Percentiles rank a stretch among this genome's conserved stretches.
phyloP scores from a whole-genome alignment of 1,284 basidiomycete genomes.

The Cutaneotrichosporon sp. region DNA sequence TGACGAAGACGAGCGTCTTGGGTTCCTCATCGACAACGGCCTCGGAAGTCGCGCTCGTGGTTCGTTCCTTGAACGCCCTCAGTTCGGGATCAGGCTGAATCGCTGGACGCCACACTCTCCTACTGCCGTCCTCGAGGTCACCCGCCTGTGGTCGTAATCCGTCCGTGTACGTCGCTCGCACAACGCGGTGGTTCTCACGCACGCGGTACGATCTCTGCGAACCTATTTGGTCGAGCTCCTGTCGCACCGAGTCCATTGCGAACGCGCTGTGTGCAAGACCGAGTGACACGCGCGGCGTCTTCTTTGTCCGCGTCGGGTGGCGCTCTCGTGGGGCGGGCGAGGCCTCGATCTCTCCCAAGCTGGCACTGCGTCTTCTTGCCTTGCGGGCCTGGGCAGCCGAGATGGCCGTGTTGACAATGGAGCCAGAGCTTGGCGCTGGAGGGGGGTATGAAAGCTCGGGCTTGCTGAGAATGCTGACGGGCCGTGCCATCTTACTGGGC shows the following conservation, averaged over 20 bases:
- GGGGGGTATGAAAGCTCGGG: not conserved
- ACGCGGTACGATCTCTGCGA: conserved; percentile 59
- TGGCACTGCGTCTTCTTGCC: conserved; percentile 44
- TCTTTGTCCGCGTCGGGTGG: conserved; percentile 27
- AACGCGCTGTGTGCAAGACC: conserved; percentile 41
- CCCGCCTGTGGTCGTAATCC: conserved; percentile 66
- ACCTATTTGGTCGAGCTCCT: conserved; percentile 46
- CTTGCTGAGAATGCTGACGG: conserved; percentile 17
- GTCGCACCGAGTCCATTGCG: conserved; percentile 46
- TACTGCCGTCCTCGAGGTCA: conserved; percentile 67
- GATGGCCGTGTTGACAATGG: conserved; percentile 18
- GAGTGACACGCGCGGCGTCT: conserved; percentile 41
- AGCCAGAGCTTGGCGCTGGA: conserved; percentile 12
- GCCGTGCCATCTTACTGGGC: conserved; percentile 19
- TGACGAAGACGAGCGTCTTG: conserved; percentile 90
- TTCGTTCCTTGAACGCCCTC: conserved; percentile 62
- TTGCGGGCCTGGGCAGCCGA: conserved; percentile 24
- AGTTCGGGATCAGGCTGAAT: conserved; percentile 62
- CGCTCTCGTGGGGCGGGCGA: conserved; percentile 11
- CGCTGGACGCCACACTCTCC: conserved; percentile 80
- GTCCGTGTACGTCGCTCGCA: conserved; percentile 72
- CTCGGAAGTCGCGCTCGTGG: conserved; percentile 65
- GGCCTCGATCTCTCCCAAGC: conserved; percentile 32
- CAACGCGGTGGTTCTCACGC: conserved; percentile 63
- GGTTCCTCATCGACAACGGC: conserved; percentile 68